These are phyloP conservation scores for Hypoxylon lenormandii DNA, from an alignment of 495 filamentous ascomycete species.

Conservation along the genomic window DNA sequence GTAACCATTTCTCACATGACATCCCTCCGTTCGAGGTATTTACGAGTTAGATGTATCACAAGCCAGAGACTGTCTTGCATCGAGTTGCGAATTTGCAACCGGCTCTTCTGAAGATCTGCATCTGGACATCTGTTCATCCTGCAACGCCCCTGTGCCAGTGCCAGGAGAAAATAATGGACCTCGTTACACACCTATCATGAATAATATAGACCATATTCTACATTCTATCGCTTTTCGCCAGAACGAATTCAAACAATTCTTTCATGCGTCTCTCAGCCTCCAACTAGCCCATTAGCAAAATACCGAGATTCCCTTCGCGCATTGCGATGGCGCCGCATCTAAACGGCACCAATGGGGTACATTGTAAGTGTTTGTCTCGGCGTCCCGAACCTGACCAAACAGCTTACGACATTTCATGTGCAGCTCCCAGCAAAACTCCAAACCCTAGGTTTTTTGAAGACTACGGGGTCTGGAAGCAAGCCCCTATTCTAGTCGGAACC, in stretches of 20 bases:
- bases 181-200: slow-evolving; percentile 31
- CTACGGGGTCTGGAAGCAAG: slow-evolving; percentile 71
- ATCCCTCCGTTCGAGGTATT: slow-evolving; percentile 3
- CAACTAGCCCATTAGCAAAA: slow-evolving; percentile 24
- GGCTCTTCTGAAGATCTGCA: slow-evolving; percentile 42
- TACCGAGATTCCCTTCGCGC: slow-evolving; percentile 16
- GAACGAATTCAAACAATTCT: slow-evolving; percentile 4
- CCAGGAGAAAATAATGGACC: slow-evolving; percentile 40
- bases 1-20: background rate
- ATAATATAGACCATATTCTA: slow-evolving; percentile 21
- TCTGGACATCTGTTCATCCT: slow-evolving; percentile 45
- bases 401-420: slow-evolving; percentile 22
- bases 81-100: slow-evolving; percentile 34
- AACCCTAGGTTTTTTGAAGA: slow-evolving; percentile 62
- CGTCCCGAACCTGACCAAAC: slow-evolving; percentile 5
- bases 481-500: slow-evolving; percentile 71
- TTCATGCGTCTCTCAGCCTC: slow-evolving; percentile 13
- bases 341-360: slow-evolving; percentile 48
- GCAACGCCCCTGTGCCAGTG: slow-evolving; percentile 27
- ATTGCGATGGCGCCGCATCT: slow-evolving; percentile 43
- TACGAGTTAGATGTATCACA: slow-evolving; percentile 28
- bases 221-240: background rate
- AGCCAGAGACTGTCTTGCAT: slow-evolving; percentile 37
- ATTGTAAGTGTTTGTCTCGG: slow-evolving; percentile 35
- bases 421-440: slow-evolving; percentile 30